Conservation (phyloP, 257 asterid species). For the Lavandula angustifolia region DNA sequence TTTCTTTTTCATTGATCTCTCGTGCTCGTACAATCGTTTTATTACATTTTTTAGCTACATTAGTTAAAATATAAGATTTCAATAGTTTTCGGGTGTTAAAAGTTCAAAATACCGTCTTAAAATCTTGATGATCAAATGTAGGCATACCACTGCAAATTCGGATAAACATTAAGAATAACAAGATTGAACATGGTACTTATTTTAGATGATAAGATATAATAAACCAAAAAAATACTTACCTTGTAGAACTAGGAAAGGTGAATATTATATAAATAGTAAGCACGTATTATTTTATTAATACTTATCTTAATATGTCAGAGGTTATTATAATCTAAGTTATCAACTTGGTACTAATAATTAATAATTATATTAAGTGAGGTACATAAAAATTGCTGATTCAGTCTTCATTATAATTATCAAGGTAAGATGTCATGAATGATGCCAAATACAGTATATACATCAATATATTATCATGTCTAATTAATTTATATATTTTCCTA, state of each 20-base stretch:
- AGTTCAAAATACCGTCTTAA: neutral
- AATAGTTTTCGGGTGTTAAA: neutral
- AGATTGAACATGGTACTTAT: slow-evolving; percentile 7
- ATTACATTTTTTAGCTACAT: too few relatives aligned
- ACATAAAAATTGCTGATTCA: neutral
- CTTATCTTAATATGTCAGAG: neutral
- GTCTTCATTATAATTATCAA: neutral
- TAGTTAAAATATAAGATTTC: neutral
- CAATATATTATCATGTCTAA: neutral
- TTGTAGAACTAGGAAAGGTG: neutral
- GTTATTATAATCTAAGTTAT: neutral
- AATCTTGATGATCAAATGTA: neutral
- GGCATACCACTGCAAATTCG: neutral
- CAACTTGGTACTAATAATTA: neutral
- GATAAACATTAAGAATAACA: slow-evolving; percentile 1
- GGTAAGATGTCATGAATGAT: slow-evolving; percentile 30
- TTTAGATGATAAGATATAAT: slow-evolving; percentile 14
- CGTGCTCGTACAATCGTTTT: too few relatives aligned
- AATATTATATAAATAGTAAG: neutral
- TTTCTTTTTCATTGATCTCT: slow-evolving; percentile 9
- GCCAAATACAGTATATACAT: neutral
- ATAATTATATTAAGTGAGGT: neutral
- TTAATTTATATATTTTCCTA: neutral
- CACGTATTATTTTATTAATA: neutral
- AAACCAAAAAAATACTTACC: slow-evolving; percentile 12